Base-by-base conservation (phyloP, 208 protist genomes). In the Strigomonas galati region DNA sequence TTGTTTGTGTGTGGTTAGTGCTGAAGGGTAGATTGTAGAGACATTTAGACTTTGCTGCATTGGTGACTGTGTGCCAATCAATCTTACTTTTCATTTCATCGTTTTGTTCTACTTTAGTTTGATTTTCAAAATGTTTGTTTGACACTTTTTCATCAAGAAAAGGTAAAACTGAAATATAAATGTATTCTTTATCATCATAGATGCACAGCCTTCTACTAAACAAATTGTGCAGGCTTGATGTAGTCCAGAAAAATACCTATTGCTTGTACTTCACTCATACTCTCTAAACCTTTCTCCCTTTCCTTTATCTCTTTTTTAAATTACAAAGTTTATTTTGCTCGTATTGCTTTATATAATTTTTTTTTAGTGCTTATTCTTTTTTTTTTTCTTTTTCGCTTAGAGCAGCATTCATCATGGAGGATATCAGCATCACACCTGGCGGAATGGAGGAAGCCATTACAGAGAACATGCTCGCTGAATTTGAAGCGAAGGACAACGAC, bases 381-480 rank as follows among this genome's bases (percentile, higher is more conserved):
- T 27, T 66, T 44, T 67, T 67, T 30, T 4, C 30, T 65, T 30
- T 10, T 53, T 30, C 7, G 51, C 27, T 60, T 51, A 37, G 6
- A 0, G 48, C 17, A 0, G 0, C 40, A 27, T 0, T 48, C 0
- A 54, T 61, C 63, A 78, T 71, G 63, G 52, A 74, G n/a, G 55
- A 56, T 10, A 71, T 61, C 23, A 19, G 14, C 14, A 71, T 78
- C 28, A 49, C 35, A 1, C 2, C 63, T 12, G 52, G 51, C 1
- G 58, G 28, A 19, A 21, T 19, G 27, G 73, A 78, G 65, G 73
- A 78, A 40, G 5, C 43, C 58, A 61, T 78, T 49, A 78, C 73
- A 5, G 73, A 78, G 52, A 67, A 69, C 15, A 69, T 78, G 63
- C 57, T 78, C 3, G 73, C 71, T 30, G 57, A 67, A n/a, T 62